A percentile compares a stretch with the other conserved stretches of the same genome.
These are phyloP conservation scores for Grigorovia transvaalensis DNA, from an alignment of 805 yeast species.

Conservation along the genomic window DNA sequence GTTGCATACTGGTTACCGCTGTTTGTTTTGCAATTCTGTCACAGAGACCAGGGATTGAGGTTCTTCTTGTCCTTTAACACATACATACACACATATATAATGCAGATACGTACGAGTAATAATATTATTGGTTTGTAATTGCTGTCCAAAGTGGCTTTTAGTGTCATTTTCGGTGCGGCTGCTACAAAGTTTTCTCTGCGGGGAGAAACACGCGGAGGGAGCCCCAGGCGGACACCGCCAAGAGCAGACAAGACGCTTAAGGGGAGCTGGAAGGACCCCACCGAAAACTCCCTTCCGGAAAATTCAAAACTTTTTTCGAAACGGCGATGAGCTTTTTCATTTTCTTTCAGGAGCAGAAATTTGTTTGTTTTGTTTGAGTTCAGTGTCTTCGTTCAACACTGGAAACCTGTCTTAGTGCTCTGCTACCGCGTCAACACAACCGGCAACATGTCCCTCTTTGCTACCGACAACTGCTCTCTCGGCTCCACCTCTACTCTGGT, in stretches of 20 bases:
- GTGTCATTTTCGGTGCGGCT: too few species aligned
- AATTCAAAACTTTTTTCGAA: neutral
- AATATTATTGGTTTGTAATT: too few species aligned
- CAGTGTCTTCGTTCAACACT: neutral
- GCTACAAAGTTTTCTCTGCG: too few species aligned
- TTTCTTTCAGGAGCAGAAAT: neutral
- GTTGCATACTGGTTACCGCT: conserved; percentile 31
- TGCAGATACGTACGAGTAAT: neutral
- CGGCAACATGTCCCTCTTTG: conserved; percentile 1
- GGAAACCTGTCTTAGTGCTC: neutral
- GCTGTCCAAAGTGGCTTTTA: neutral
- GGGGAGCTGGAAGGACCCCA: too few species aligned
- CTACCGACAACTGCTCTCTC: conserved; percentile 1
- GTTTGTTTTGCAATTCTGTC: conserved; percentile 35
- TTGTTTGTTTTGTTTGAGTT: neutral
- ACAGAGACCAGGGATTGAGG: conserved; percentile 13
- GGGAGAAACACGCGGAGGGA: neutral
- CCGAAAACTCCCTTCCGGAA: too few species aligned
- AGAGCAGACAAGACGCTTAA: too few species aligned
- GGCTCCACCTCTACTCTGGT: conserved; percentile 1
- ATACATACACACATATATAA: neutral
- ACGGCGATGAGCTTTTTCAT: neutral
- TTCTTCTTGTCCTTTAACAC: too few species aligned
- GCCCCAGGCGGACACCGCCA: too few species aligned
- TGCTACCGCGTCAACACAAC: neutral